Base-by-base conservation (phyloP, 2,329 filamentous ascomycete genomes). In the Ophiognomonia clavigignenti-juglandacearum region DNA sequence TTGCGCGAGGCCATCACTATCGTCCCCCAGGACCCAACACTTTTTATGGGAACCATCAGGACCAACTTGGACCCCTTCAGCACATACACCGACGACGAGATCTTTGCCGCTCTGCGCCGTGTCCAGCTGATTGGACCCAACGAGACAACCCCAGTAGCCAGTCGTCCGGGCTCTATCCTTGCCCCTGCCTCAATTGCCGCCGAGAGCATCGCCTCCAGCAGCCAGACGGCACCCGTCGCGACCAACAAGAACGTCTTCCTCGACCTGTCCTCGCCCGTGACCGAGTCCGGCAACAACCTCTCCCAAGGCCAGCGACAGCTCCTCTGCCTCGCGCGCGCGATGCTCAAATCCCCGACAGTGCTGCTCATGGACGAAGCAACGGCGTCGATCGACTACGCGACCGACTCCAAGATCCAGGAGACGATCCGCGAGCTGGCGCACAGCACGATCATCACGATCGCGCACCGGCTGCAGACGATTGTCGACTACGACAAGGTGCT, bases 281-380 rank as follows among this genome's bases (percentile, higher is more conserved):
- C 87, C 1, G 93, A 97, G 63, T 96, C 91, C 0, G 93, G 93
- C 39, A 86, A 85, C 53, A 98, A 98, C 60, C 77, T 98, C 10
- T 97, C 92, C 0, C 93, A 98, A 66, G 93, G 93, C 39, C 93
- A 98, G 64, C 83, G 93, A 7, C 93, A 98, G 66, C 83, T 98
- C 9, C 74, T 98, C 47, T 98, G 93, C 62, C 81, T 98, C 9
- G 93, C 92, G 0, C 85, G 93, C 46, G 93, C 93, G 0, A 81
- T 98, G 56, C 84, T 98, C 53, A 96, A 95, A 68, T 80, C 82
- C 27, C 91, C 93, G 0, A 91, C 87, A 54, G 90, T 98, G 2
- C 74, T 98, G n/a, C 85, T 98, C 61, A 97, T 98, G 93, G 93
- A 98, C 66, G 93, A 98, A 72, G 93, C 93, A 1, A 98, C 93